Evolutionary conservation across 2,329 filamentous ascomycete species (phyloP).

Genomic region (Nemania abortiva): DNA sequence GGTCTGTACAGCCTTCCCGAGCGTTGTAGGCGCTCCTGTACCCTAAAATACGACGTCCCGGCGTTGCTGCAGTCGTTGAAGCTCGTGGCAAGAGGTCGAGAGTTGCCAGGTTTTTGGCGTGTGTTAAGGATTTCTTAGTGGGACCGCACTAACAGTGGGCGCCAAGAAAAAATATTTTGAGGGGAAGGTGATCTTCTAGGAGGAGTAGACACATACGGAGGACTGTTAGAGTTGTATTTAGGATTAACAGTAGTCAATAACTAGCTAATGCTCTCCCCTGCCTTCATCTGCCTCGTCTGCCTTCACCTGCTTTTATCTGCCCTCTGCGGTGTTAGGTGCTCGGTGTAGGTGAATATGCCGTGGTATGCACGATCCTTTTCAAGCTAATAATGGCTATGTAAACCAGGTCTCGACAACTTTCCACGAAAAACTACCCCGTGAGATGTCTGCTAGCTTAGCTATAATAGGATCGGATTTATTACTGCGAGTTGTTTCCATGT

Average conservation of each 20-base stretch:
- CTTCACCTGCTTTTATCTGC: too few species aligned
- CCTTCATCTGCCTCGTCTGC: too few species aligned
- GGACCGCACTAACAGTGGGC: constrained; percentile 10
- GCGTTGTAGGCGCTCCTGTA: background rate
- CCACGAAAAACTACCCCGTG: background rate
- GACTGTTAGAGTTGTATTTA: too few species aligned
- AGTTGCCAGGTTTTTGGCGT: background rate
- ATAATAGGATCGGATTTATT: background rate
- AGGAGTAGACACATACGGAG: too few species aligned
- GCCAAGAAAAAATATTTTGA: constrained; percentile 17
- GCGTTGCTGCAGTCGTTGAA: background rate
- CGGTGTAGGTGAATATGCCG: too few species aligned
- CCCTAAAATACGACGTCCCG: background rate
- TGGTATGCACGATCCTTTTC: too few species aligned
- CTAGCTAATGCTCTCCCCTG: too few species aligned
- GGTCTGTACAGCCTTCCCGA: too few species aligned
- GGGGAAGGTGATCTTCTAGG: background rate
- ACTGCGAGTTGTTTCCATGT: background rate
- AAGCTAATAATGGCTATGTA: too few species aligned
- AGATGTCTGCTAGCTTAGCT: background rate
- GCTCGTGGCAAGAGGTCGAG: constrained; percentile 1
- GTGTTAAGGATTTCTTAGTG: background rate
- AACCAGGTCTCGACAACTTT: background rate
- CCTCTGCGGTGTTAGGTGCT: too few species aligned
- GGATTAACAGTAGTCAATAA: too few species aligned